phyloP scores from a whole-genome alignment of 2,329 filamentous ascomycete genomes.

The Phaeosphaeriaceae sp. region DNA sequence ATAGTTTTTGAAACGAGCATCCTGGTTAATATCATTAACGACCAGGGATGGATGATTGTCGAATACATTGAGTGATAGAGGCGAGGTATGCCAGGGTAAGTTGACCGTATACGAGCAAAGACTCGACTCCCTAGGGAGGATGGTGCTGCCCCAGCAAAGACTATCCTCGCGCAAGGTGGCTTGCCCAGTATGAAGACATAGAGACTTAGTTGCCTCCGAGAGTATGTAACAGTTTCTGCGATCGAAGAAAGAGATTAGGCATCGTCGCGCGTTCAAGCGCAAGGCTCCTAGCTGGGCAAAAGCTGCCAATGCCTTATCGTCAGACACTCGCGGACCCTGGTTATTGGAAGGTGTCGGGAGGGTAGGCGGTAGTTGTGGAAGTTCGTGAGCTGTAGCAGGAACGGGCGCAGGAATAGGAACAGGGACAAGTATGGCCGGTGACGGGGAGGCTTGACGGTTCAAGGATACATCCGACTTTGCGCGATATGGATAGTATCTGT shows the following conservation, averaged over 20 bases:
- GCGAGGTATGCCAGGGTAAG: slow-evolving; percentile 23
- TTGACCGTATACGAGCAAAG: slow-evolving; percentile 46
- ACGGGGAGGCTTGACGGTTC: slow-evolving; percentile 26
- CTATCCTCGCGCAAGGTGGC: slow-evolving; percentile 34
- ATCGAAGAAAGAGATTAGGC: slow-evolving; percentile 49
- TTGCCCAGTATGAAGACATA: slow-evolving; percentile 36
- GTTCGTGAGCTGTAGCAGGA: slow-evolving; percentile 1
- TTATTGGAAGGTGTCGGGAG: slow-evolving; percentile 18
- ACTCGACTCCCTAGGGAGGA: slow-evolving; percentile 42
- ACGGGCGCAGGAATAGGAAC: no score
- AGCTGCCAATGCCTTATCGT: slow-evolving; percentile 46
- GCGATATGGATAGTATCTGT: slow-evolving; percentile 40
- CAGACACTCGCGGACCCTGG: slow-evolving; percentile 23
- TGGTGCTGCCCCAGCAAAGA: slow-evolving; percentile 42
- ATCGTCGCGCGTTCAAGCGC: slow-evolving; percentile 43
- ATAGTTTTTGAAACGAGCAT: slow-evolving; percentile 48
- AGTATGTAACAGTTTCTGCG: slow-evolving; percentile 46
- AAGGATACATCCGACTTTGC: slow-evolving; percentile 23
- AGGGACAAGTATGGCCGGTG: slow-evolving; percentile 7
- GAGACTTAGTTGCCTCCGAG: slow-evolving; percentile 42
- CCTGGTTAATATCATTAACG: slow-evolving; percentile 40
- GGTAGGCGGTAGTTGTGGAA: slow-evolving; percentile 15
- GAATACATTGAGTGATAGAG: slow-evolving; percentile 21
- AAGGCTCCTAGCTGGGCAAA: slow-evolving; percentile 49
- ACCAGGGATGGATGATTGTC: slow-evolving; percentile 35